Evolutionary conservation across 2,329 filamentous ascomycete species (phyloP).

Genomic region (Cercospora citrullina): DNA sequence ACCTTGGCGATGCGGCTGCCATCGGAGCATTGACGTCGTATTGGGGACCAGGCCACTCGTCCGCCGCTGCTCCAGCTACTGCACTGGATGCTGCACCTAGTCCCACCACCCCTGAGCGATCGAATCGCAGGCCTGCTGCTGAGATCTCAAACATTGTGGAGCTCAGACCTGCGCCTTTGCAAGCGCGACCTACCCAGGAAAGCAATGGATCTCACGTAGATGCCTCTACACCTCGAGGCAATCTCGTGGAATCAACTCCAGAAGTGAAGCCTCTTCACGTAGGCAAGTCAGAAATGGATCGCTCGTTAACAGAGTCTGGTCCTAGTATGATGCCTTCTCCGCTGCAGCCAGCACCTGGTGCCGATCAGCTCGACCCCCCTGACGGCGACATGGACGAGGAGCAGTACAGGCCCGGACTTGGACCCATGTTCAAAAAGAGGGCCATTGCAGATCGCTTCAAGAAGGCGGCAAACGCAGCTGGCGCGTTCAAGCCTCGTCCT

Average conservation of each 20-base stretch:
- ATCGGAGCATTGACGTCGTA: constrained; percentile 32
- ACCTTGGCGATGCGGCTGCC: constrained; percentile 29
- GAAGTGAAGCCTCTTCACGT: constrained; percentile 25
- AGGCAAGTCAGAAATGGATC: constrained; percentile 26
- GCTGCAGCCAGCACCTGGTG: constrained; percentile 10
- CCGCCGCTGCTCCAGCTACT: constrained; percentile 7
- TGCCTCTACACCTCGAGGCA: not conserved
- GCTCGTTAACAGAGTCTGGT: constrained; percentile 14
- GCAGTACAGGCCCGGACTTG: constrained; percentile 70
- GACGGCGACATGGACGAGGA: constrained; percentile 38
- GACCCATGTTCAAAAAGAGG: constrained; percentile 87
- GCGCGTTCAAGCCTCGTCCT: constrained; percentile 79
- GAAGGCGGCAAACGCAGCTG: constrained; percentile 74
- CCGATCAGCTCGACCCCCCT: constrained; percentile 25
- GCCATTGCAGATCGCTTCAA: constrained; percentile 71
- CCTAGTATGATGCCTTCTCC: constrained; percentile 15
- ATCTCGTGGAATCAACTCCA: constrained; percentile 10
- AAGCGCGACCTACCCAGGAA: constrained; percentile 20
- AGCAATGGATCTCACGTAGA: not conserved
- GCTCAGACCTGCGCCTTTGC: constrained; percentile 37
- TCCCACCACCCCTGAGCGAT: constrained; percentile 31
- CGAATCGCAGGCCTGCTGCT: constrained; percentile 26
- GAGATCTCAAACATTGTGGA: constrained; percentile 28
- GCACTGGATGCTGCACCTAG: constrained; percentile 14
- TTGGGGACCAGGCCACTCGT: constrained; percentile 29